Evolutionary conservation across 2,329 filamentous ascomycete genomes (phyloP), one percentile per base, ranked within the genome.

Genomic region (Fusarium sp.): DNA sequence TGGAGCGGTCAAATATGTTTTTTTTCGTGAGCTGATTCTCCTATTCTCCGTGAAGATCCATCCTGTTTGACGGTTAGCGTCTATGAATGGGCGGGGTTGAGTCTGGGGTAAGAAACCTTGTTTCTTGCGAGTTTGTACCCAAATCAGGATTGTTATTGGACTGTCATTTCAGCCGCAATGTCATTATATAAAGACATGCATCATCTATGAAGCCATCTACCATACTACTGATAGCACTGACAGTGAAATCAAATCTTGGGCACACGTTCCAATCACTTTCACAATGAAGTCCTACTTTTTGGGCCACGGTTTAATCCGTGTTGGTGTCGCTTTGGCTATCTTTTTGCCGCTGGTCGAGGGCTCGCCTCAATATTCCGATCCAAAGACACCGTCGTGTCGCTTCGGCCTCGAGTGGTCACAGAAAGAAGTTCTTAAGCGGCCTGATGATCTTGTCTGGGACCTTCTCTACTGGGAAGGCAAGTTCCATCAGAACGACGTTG

Each of bases 391-490:
- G 10, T 68, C 78, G 3, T 77, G 76, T 34, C 73, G 75, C 1
- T 77, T 77, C 48, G 75, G 69, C 1, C 56, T 69, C 1, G 53
- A 76, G 7, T 77, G 75, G 75, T 69, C 75, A 0, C 73, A 75
- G 14, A 50, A 73, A 1, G 61, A 77, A 9, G 69, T 77, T 8
- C 62, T 80, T 6, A 50, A 67, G 14, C 59, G 73, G 8, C 66
- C 77, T 0, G 66, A 74, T 11, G 67, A 71, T 3, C 81, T 81
- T 26, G 71, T 76, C 24, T 75, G 73, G 64, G 75, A 81, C 47
- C 60, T 81, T 17, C 59, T 82, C 15, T 81, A 78, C 63, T 82
- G 80, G 79, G 81, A 83, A 60, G 80, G 78, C n/a, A 75, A 79
- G 23, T 82, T 82, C 32, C 80, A 82, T 50, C 77, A 79, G 47